Evolutionary conservation across 2,329 filamentous ascomycete genomes (phyloP), one percentile per base, ranked within the genome.

Genomic region (Trichoderma atrobrunneum): DNA sequence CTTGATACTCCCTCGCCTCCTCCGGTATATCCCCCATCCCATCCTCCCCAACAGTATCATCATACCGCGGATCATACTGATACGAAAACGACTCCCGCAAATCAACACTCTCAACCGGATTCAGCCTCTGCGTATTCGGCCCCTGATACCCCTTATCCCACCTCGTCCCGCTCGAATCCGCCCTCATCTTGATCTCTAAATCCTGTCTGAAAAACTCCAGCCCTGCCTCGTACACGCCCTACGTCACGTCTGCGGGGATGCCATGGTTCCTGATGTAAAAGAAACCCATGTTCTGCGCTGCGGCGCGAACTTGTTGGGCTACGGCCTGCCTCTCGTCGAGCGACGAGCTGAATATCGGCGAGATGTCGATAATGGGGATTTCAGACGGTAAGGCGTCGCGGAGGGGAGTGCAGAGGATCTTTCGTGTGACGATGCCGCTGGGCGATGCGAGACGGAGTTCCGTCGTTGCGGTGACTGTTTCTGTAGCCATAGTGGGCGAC

Each of bases 191-290:
- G 10, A 79, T 75, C 10, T 82, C 81, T 0, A 77, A 72, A 0
- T 84, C 78, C 73, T 88, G 86, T 6, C 78, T 80, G 78, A 89
- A 88, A 76, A 88, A 88, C 3, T 79, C 76, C 4, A 83, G 74
- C 36, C 80, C 81, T 10, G 79, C 81, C 5, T 75, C 66, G 30
- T 82, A 79, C 0, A 80, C 82, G 1, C 76, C 72, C 5, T 78
- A 72, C 3, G 77, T 79, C 14, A 78, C 68, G 30, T 77, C 75
- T 1, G 79, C 54, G 0, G 81, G 72, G 28, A 87, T 83, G 4
- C 85, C 84, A 72, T 88, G 86, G 71, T 87, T 85, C 72, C 80
- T 81, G 72, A 88, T 81, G 78, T 88, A 88, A 78, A 89, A 88
- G 79, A 89, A 89, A 3, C 87, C 87, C 0, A 81, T 87, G 48